Evolutionary conservation across 768 basidiomycete species (phyloP), one percentile per base, ranked within the genome.

Genomic region (Psilocybe cubensis): DNA sequence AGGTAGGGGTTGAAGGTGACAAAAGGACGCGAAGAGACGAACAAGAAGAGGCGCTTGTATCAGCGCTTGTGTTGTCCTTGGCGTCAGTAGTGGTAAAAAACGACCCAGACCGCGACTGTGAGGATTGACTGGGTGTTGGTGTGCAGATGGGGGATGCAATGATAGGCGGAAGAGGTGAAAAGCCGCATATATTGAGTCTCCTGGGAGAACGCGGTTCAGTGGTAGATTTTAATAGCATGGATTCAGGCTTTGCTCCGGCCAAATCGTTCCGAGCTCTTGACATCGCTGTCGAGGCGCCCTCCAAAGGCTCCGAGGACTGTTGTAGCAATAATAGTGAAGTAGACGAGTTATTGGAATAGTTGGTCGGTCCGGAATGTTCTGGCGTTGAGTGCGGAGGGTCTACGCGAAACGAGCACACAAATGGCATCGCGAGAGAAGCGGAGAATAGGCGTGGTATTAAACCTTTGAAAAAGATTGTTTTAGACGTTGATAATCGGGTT

Each of bases 91-190:
- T 46, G 51, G 55, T 62, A n/a, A 38, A 54, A 55, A 63, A 40
- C 61, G 60, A 56, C 3, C 58, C 52, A 47, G 49, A 52, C 14
- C 59, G 48, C 18, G 62, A 57, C 59, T 59, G 66, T 9, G 67
- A 67, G 47, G 74, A 73, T 25, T 66, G 62, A 42, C 72, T 75
- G 20, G 74, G 58, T 8, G 76, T 74, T 5, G 85, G 82, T 4
- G 83, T 82, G 68, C 76, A 79, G 50, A 83, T 63, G n/a, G 85
- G 85, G 3, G 86, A 87, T 21, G 84, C 83, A 53, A 76, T 73
- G 58, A 86, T 86, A 38, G 85, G 78, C 8, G 86, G 80, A 48
- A 86, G 76, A 43, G 83, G 79, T 23, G 76, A 65, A 62, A 82
- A 81, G 31, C 70, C 73, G 60, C 70, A 72, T 61, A 75, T 68